Base-by-base conservation (phyloP, 179 eudicot species). In the Pouteria campechiana region DNA sequence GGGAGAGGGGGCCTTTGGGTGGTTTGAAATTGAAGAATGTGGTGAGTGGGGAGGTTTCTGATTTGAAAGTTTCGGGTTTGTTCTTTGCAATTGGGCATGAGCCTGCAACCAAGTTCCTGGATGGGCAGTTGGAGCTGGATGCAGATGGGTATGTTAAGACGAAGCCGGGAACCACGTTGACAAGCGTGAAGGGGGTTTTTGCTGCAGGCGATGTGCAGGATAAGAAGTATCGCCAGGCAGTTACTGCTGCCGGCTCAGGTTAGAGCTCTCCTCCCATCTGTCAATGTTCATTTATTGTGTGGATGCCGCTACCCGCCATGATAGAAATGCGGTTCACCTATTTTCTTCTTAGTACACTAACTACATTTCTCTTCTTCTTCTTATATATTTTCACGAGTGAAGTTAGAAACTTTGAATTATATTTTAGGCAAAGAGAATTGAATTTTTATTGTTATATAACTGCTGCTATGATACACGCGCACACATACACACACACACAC, bases 191-290 rank as follows among this genome's bases (percentile, higher is more conserved):
- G 24, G 96, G 98, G 1, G 96, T 90, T 37, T 90, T 86, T 45
- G 98, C 98, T 2, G 96, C 98, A 0, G 96, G 96, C 5, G 98
- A 90, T 69, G 96, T 86, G 37, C 98, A 90, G 73, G 98, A 90
- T 63, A 86, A 90, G 85, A 90, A 90, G 72, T 90, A 86, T 35
- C 63, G 98, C 37, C 98, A 90, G 64, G 98, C 96, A 52, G 54
- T 82, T 27, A 90, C 98, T 25, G 98, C 98, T 52, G 96, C 98
- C 55, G 98, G 98, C 11, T 57, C 93, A 36, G 98, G 98, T 90
- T 16, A 65, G 81, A 63, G 20, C 8, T 15, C 3, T 17, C 1
- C 12, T 24, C 7, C 13, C 2, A 2, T 7, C 21, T 25, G 4
- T 17, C 11, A 0, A 33, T 27, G 17, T n/a, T n/a, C n/a, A n/a